Evolutionary conservation across 805 yeast species (phyloP), one percentile per base, ranked within the genome.

Genomic region (Schizosaccharomyces pombe): DNA sequence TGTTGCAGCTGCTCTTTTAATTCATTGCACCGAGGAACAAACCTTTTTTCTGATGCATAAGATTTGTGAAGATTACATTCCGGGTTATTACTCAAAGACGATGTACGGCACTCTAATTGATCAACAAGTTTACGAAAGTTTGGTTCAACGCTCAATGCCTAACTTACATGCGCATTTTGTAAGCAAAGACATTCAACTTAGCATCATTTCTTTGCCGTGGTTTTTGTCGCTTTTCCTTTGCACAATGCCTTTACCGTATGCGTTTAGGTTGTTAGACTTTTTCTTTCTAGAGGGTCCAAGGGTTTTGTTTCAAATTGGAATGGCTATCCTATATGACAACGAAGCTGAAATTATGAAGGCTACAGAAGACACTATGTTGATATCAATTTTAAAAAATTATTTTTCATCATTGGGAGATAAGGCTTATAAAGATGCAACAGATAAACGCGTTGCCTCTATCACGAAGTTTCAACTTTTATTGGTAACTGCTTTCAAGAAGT

Each of bases 141-240:
- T 91, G 55, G 94, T 91, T 1, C 84, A 81, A 63, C 82, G 81
- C 55, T 85, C 89, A 0, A 78, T 91, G 81, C 98, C 98, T 0
- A 63, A 83, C 19, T 64, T 91, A 53, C 83, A 94, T 82, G 82
- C 76, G 9, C 96, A 91, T 65, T 78, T 91, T 49, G 70, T 71
- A 2, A 73, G 74, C 54, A 68, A 80, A 59, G 97, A 91, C 62
- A 89, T 91, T 54, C 98, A 91, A 63, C 71, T 91, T 12, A 83
- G 95, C 0, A 93, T 91, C n/a, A 89, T 89, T 0, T 85, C 96
- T 0, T 69, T 91, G 51, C 97, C 98, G 1, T 91, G 99, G 99
- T 91, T 91, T 63, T 69, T 91, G 55, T 85, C 95, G 0, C 69
- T 91, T 40, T 91, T 84, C 65, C 74, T 89, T 60, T 86, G 83